These are phyloP conservation scores for Venturia effusa DNA, from an alignment of 2,329 filamentous ascomycete genomes.

Conservation along the genomic window DNA sequence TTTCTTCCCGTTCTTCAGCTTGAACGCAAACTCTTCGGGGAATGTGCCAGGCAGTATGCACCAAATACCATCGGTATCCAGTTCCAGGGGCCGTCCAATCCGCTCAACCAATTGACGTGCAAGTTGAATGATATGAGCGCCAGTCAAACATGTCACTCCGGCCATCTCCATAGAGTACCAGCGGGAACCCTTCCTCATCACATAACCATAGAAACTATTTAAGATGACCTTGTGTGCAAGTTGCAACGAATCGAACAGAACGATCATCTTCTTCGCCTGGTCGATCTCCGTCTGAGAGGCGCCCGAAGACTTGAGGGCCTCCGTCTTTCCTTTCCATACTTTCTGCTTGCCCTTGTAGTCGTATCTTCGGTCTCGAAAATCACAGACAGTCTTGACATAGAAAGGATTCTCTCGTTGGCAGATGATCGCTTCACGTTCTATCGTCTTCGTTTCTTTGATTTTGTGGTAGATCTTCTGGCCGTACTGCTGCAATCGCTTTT, in stretches of 20 bases:
- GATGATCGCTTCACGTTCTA: constrained; percentile 91
- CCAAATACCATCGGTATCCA: constrained; percentile 99
- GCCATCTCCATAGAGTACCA: constrained; percentile 99
- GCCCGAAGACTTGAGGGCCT: constrained; percentile 71
- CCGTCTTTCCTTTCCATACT: constrained; percentile 95
- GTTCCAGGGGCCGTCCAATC: constrained; percentile 80
- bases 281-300: constrained; percentile 70
- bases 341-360: constrained; percentile 98
- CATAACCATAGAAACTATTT: constrained; percentile 98
- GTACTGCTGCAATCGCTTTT: constrained; percentile 83
- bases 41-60: constrained; percentile 96
- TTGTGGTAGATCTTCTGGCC: constrained; percentile 99
- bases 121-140: constrained; percentile 93
- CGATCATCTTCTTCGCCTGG: constrained; percentile 96
- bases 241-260: constrained; percentile 90
- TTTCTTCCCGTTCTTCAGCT: constrained; percentile 91
- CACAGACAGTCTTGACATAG: constrained; percentile 90
- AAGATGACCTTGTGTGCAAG: constrained; percentile 97
- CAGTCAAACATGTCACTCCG: constrained; percentile 92
- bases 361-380: constrained; percentile 93
- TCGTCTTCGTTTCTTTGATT: constrained; percentile 88
- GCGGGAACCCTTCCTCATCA: constrained; percentile 96
- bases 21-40: constrained; percentile 92
- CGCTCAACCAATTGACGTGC: constrained; percentile 87
- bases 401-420: constrained; percentile 97